Base-by-base conservation (phyloP, 2,329 filamentous ascomycete genomes). In the Cladobotryum mycophilum region DNA sequence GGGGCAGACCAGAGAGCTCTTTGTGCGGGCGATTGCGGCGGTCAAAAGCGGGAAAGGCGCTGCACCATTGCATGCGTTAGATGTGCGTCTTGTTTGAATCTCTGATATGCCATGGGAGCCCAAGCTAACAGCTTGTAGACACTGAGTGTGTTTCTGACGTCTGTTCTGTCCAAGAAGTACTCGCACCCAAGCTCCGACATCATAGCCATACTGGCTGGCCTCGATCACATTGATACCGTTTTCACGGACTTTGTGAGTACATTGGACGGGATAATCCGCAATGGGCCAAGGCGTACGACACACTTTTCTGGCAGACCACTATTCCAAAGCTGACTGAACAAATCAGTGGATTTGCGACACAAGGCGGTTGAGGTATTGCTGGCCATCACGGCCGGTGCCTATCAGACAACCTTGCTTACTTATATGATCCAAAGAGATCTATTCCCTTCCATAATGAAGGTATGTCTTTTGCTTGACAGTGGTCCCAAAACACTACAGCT, bases 381-480 rank as follows among this genome's bases (percentile, higher is more conserved):
- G 52, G 86, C 90, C 13, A 84, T 96, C 50, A 88, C 89, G 6
- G 89, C 91, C 9, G 91, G 92, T n/a, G 91, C 91, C 51, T 97
- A 96, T 67, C 90, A 95, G 69, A 97, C 93, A 4, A 93, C 89
- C 44, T 76, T 99, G 18, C 79, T 96, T 49, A 95, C 91, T 1
- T 99, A 97, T 69, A 89, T 99, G 63, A 93, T 93, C 38, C 91
- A 97, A 64, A 79, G 89, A 58, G 93, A 99, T 65, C 76, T 97
- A 35, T 99, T 99, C 63, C 92, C 92, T 17, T 85, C 90, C 8
- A 78, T 97, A 48, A 96, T 96, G 82, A 96, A 95, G 82, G 89
- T 93, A 67, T 50, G 72, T 38, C 53, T 55, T 45, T 8, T 30
- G 34, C 18, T 12, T 17, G 12, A 4, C 2, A 4, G 3, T 12